Evolutionary conservation across 768 basidiomycete genomes (phyloP), one percentile per base, ranked within the genome.

Genomic region (Cubamyces sp.): DNA sequence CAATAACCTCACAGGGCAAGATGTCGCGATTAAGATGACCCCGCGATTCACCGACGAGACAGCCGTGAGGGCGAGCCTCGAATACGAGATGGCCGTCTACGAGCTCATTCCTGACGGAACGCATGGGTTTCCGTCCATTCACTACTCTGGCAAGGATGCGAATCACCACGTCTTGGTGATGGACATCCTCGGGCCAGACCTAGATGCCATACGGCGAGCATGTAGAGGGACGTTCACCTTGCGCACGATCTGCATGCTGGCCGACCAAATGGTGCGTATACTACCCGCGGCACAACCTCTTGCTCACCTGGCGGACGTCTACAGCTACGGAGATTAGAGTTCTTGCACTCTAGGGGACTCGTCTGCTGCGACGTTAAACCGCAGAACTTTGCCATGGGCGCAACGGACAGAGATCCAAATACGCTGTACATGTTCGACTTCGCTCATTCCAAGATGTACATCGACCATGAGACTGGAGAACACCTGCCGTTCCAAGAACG

Each of bases 361-460:
- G 45, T 73, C 18, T 16, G 26, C 18, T 61, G 71, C n/a, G 69
- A 73, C 49, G 21, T 72, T 45, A 71, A 71, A 46, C 70, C 71
- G 7, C 58, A 64, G 28, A 71, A 70, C 53, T 62, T 69, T 25
- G 57, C 62, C 16, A 60, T 70, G 46, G 71, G 70, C 40, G 18
- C 42, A 43, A 1, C 42, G 1, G 45, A 42, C 16, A 30, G 41
- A 5, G 30, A 54, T 4, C n/a, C 37, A 18, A 43, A 61, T 8
- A 34, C 49, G 37, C 40, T 70, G 8, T 60, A 68, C 42, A n/a
- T 70, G 5, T 54, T 72, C 43, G 69, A 72, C 49, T 61, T 72
- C 40, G 70, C 68, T 5, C 46, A 63, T 2, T 46, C 64, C 4
- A 62, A 63, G 50, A 54, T 58, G 18, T 69, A 53, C 50, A 21